Evolutionary conservation across 192 early-diverging fungal species (phyloP).

Genomic region (Podila minutissima): DNA sequence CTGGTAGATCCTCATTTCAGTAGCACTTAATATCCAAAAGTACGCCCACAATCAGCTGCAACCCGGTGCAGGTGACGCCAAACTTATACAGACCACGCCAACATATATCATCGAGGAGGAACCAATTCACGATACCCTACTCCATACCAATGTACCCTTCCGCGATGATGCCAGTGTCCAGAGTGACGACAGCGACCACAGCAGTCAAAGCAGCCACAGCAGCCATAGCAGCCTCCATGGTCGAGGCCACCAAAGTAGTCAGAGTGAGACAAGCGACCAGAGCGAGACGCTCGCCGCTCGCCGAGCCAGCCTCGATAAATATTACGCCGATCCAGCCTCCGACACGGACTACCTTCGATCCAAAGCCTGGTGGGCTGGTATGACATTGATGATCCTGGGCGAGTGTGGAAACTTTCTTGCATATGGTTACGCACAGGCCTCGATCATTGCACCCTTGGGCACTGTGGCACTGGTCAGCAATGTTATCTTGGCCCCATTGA

Average conservation of each 20-base stretch:
- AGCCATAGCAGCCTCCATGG: constrained; percentile 1
- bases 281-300: constrained; percentile 30
- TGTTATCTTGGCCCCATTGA: constrained; percentile 75
- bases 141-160: not conserved
- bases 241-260: constrained; percentile 10
- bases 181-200: constrained; percentile 9
- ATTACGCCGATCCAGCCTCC: constrained; percentile 17
- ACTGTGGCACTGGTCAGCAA: constrained; percentile 77
- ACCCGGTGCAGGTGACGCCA: constrained; percentile 14
- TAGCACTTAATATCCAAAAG: constrained; percentile 80
- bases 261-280: constrained; percentile 36
- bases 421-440: constrained; percentile 80
- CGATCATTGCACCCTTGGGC: constrained; percentile 78
- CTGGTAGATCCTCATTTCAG: constrained; percentile 69
- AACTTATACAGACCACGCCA: constrained; percentile 3
- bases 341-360: constrained; percentile 59
- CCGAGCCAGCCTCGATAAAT: constrained; percentile 17
- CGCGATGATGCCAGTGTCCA: not conserved
- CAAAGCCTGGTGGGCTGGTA: constrained; percentile 76
- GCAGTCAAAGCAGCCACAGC: constrained; percentile 3
- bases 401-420: constrained; percentile 65
- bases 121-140: not conserved
- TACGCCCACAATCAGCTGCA: constrained; percentile 62
- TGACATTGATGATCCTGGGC: constrained; percentile 67
- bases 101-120: constrained; percentile 3